Evolutionary conservation across 1,284 basidiomycete species (phyloP).

Genomic region (Ceratobasidium sp.): DNA sequence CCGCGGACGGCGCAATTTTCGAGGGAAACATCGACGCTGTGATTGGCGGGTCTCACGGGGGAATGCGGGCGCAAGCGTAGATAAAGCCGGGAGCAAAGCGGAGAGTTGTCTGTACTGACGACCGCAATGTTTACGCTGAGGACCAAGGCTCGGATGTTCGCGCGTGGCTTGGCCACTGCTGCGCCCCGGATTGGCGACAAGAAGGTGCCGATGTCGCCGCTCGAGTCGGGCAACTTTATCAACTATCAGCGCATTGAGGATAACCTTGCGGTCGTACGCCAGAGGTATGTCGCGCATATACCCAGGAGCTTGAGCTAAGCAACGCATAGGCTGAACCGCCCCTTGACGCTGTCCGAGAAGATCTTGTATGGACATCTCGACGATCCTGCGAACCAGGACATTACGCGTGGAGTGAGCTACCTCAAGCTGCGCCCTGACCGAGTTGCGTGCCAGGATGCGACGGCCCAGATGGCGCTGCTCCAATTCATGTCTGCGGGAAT

Average conservation of each 20-base stretch:
- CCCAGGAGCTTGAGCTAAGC: conserved; percentile 9
- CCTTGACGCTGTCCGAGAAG: conserved; percentile 97
- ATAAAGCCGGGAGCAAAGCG: conserved; percentile 29
- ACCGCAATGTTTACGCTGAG: conserved; percentile 14
- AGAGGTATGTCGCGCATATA: conserved; percentile 61
- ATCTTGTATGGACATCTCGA: conserved; percentile 98
- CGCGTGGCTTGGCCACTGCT: conserved; percentile 70
- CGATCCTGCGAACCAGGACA: conserved; percentile 89
- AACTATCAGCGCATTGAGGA: conserved; percentile 99
- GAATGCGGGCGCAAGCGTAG: conserved; percentile 3
- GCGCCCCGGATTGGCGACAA: conserved; percentile 84
- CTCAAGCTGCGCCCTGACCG: conserved; percentile 96
- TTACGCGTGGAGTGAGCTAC: conserved; percentile 87
- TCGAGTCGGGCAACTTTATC: conserved; percentile 88
- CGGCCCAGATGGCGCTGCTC: conserved; percentile 97
- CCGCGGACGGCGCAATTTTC: conserved; percentile 23
- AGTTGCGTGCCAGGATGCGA: conserved; percentile 99
- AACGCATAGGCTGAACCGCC: conserved; percentile 77
- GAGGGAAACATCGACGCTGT: conserved; percentile 11
- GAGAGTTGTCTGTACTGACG: conserved; percentile 1
- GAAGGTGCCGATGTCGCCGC: conserved; percentile 89
- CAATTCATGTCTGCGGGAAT: conserved; percentile 99
- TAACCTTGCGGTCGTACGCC: conserved; percentile 85
- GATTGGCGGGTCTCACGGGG: conserved; percentile 31
- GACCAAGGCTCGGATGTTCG: conserved; percentile 22